Conservation (phyloP, 257 asterid species). For the Rubia yunnanensis region DNA sequence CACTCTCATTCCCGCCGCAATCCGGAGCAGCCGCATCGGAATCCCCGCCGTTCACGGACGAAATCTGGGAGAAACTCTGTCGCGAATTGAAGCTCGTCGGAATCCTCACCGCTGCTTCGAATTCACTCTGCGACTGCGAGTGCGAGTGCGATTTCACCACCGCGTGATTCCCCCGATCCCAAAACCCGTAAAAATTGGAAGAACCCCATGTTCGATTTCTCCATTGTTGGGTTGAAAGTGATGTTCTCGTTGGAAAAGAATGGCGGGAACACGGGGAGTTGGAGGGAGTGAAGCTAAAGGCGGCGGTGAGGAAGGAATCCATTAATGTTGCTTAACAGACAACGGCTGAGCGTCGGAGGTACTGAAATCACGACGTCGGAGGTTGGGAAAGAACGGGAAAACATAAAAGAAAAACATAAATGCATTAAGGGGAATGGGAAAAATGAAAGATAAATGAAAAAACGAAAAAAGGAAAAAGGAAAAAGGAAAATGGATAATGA, state of each 20-base stretch:
- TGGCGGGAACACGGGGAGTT: conserved; percentile 10
- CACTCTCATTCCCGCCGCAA: neutral
- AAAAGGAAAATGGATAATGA: too few species aligned
- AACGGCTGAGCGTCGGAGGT: too few species aligned
- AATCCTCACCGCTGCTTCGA: conserved; percentile 21
- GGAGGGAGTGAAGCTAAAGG: conserved; percentile 20
- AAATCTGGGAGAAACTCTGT: conserved; percentile 51
- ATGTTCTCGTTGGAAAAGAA: conserved; percentile 18
- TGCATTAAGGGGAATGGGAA: too few species aligned
- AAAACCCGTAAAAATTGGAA: too few species aligned
- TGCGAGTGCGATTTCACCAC: conserved; percentile 68
- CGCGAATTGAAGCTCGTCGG: conserved; percentile 41
- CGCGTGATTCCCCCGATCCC: conserved; percentile 51
- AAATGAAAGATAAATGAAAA: too few species aligned
- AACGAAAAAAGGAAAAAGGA: too few species aligned
- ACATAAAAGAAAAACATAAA: too few species aligned
- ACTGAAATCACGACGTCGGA: too few species aligned
- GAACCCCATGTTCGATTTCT: conserved; percentile 13
- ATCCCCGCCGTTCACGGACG: conserved; percentile 33
- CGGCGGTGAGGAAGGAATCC: conserved; percentile 34
- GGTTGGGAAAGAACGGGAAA: too few species aligned
- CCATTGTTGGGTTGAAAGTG: conserved; percentile 27
- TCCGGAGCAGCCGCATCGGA: neutral
- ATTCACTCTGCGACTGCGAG: conserved; percentile 15
- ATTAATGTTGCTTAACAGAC: conserved; percentile 24